Percentiles rank a stretch among this genome's conserved stretches.
Conservation (phyloP, 208 protist genomes). For the Trypanosomatidae sp. region DNA sequence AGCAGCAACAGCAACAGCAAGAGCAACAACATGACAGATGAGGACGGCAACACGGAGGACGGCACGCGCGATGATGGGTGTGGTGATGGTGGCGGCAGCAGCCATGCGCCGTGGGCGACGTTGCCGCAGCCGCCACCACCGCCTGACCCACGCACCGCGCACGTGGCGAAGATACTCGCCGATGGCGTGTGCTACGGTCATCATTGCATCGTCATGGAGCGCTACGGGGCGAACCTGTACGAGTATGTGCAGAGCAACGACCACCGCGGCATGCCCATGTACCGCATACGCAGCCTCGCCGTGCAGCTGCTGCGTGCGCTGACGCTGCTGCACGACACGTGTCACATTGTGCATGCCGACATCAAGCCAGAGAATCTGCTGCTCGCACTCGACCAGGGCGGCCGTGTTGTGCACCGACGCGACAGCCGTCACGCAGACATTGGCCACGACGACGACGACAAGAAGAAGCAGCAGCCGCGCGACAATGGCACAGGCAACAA, state of each 20-base stretch:
- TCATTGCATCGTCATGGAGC: constrained; percentile 87
- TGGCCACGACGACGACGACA: too few species aligned
- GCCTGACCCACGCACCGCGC: constrained; percentile 40
- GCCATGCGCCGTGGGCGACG: neutral
- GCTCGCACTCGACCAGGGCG: constrained; percentile 53
- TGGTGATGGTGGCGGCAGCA: neutral
- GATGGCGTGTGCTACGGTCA: constrained; percentile 72
- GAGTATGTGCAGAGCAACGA: constrained; percentile 71
- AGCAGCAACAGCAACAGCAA: neutral
- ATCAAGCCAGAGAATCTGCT: constrained; percentile 94
- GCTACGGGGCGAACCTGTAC: constrained; percentile 86
- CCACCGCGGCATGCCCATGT: constrained; percentile 69
- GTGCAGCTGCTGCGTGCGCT: constrained; percentile 89
- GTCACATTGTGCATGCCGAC: constrained; percentile 94
- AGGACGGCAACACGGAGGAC: too few species aligned
- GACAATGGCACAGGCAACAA: too few species aligned
- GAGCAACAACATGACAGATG: neutral
- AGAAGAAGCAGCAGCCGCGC: too few species aligned
- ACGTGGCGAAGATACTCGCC: constrained; percentile 52
- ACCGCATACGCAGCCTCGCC: constrained; percentile 75
- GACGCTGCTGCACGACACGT: constrained; percentile 74
- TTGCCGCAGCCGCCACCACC: constrained; percentile 14
- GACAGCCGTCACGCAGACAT: too few species aligned
- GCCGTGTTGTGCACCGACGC: too few species aligned
- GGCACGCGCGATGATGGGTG: neutral